These are phyloP conservation scores for Telfairia occidentalis DNA, from an alignment of 331 rosid genomes.

Conservation along the genomic window DNA sequence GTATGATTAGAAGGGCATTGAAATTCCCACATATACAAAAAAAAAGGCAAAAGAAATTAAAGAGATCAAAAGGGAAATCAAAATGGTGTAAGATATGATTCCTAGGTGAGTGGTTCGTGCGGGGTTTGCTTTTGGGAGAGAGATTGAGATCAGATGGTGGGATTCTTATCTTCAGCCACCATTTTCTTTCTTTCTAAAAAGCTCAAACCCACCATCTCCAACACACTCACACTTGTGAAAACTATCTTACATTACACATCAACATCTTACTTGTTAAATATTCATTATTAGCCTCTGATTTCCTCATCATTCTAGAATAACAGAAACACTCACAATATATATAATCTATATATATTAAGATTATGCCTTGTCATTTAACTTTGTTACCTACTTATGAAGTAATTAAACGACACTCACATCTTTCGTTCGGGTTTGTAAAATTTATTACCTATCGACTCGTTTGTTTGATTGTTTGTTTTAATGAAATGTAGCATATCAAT, in stretches of 20 bases:
- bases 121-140: not conserved
- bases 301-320: not conserved
- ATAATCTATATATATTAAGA: no score
- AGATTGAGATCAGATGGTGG: not conserved
- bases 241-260: not conserved
- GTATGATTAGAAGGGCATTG: not conserved
- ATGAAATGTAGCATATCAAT: not conserved
- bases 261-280: not conserved
- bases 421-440: not conserved
- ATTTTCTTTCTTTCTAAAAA: not conserved
- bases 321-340: no score
- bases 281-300: not conserved
- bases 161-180: slow-evolving; percentile 7
- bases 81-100: slow-evolving; percentile 5
- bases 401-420: not conserved
- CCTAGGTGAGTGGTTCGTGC: slow-evolving; percentile 1
- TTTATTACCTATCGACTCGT: not conserved
- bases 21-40: slow-evolving; percentile 6
- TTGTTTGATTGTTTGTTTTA: not conserved
- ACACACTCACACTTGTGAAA: not conserved
- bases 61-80: not conserved
- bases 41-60: not conserved
- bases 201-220: not conserved
- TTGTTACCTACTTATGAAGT: not conserved
- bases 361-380: not conserved